Percentiles rank a stretch among this genome's conserved stretches.
These are phyloP conservation scores for Cucumis hystrix DNA, from an alignment of 306 rosid species.

Conservation along the genomic window DNA sequence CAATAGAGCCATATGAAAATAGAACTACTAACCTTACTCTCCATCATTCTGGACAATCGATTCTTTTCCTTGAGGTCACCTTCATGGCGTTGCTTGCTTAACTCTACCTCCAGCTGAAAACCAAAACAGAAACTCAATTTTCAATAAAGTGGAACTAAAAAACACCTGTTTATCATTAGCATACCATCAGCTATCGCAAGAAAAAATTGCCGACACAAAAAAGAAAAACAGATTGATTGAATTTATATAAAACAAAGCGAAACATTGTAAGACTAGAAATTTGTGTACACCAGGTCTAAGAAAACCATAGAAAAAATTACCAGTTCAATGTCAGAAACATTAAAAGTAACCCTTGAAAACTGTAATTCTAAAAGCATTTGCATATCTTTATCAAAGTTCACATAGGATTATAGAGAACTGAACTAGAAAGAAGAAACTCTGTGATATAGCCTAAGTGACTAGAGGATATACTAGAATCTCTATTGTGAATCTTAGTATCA, in stretches of 20 bases:
- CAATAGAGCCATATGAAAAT: neutral
- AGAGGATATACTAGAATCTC: too few relatives aligned
- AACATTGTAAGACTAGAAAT: neutral
- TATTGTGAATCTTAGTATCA: too few relatives aligned
- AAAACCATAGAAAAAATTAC: neutral
- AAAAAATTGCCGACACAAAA: neutral
- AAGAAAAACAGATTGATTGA: neutral
- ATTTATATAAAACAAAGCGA: neutral
- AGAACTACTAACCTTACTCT: slow-evolving; percentile 43
- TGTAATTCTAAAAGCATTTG: neutral
- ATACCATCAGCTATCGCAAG: neutral
- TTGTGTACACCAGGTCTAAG: too few relatives aligned
- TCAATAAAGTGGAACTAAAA: neutral
- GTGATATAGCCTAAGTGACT: too few relatives aligned
- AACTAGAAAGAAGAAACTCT: neutral
- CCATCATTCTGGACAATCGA: slow-evolving; percentile 54
- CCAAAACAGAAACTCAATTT: neutral
- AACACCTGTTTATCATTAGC: neutral
- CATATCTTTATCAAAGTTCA: neutral
- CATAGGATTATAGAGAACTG: neutral
- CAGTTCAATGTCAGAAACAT: neutral
- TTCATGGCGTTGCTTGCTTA: slow-evolving; percentile 73
- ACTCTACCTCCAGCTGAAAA: slow-evolving; percentile 73
- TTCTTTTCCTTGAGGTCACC: slow-evolving; percentile 83
- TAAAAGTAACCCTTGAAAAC: neutral